phyloP scores from a whole-genome alignment of 179 eudicot species.

The Camellia oleifera region DNA sequence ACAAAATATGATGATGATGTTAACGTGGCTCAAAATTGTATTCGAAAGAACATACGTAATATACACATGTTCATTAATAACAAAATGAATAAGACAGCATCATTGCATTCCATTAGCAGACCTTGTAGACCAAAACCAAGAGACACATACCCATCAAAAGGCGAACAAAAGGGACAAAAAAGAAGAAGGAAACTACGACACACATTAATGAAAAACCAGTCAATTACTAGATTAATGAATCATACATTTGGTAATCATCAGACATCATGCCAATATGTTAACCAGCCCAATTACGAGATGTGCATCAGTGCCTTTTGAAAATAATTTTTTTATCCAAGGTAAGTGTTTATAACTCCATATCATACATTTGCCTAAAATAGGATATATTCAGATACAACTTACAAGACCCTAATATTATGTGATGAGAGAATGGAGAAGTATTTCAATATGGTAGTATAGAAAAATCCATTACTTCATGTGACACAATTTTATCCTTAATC shows the following conservation, averaged over 20 bases:
- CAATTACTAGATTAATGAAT: too few species aligned
- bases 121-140: background rate
- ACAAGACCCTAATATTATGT: constrained; percentile 14
- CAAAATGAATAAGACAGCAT: background rate
- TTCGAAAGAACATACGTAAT: background rate
- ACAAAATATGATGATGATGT: background rate
- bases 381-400: background rate
- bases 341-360: background rate
- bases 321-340: background rate
- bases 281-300: background rate
- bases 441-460: background rate
- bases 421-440: background rate
- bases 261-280: background rate
- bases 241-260: background rate
- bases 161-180: background rate
- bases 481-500: background rate
- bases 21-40: background rate
- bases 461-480: background rate
- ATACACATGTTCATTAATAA: background rate
- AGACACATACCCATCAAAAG: background rate
- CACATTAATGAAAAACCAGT: background rate
- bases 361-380: background rate
- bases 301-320: background rate
- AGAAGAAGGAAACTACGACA: background rate
- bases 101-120: background rate